phyloP scores from a whole-genome alignment of 371 early-diverging fungal species.

The Umbelopsis sp. region DNA sequence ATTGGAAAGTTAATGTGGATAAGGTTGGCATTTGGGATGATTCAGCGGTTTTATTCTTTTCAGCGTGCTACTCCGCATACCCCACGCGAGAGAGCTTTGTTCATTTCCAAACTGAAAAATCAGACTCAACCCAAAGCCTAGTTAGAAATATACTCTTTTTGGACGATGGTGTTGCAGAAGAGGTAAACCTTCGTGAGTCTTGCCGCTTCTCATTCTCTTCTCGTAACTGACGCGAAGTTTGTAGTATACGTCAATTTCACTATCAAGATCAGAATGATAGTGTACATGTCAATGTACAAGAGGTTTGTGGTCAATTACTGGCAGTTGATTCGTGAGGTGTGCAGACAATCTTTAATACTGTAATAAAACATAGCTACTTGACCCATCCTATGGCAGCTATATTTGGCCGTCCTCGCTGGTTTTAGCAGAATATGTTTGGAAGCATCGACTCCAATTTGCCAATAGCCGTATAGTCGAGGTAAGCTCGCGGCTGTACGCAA shows the following conservation, averaged over 20 bases:
- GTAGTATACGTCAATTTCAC: background rate
- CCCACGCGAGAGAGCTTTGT: slow-evolving; percentile 7
- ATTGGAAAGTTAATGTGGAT: background rate
- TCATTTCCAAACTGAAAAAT: background rate
- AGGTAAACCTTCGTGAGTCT: background rate
- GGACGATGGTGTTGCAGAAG: background rate
- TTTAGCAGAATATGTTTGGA: slow-evolving; percentile 52
- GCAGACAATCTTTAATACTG: background rate
- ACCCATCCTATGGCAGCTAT: slow-evolving; percentile 59
- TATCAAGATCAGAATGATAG: background rate
- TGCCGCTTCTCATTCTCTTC: background rate
- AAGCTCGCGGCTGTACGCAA: background rate
- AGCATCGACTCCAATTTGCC: slow-evolving; percentile 29
- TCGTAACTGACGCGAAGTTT: too few relatives aligned
- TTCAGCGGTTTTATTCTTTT: slow-evolving; percentile 3
- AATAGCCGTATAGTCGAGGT: slow-evolving; percentile 40
- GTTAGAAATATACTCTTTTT: background rate
- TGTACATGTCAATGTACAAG: slow-evolving; percentile 29
- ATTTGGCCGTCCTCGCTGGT: slow-evolving; percentile 63
- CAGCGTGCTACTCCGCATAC: background rate
- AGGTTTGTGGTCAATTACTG: slow-evolving; percentile 20
- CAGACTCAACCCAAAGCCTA: too few relatives aligned
- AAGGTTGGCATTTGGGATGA: slow-evolving; percentile 1
- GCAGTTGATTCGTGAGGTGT: too few relatives aligned
- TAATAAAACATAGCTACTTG: slow-evolving; percentile 38